These are phyloP conservation scores for Endothia cerciana DNA, from an alignment of 2,329 filamentous ascomycete genomes.

Conservation along the genomic window DNA sequence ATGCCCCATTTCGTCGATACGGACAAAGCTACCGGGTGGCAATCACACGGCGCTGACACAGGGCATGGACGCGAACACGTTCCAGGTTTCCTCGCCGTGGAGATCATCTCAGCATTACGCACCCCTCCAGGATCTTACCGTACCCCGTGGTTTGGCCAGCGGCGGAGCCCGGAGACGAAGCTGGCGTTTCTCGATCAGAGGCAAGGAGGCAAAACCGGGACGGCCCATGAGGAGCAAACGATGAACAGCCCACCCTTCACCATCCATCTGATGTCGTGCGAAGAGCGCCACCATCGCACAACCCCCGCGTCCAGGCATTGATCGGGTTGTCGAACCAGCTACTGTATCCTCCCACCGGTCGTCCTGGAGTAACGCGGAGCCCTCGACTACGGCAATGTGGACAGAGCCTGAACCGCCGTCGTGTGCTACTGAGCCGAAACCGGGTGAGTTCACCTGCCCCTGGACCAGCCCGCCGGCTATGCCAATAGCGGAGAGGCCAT, in stretches of 20 bases:
- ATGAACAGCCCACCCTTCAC: background rate
- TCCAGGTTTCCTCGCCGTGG: background rate
- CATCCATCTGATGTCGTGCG: background rate
- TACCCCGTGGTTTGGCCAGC: background rate
- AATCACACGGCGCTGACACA: constrained; percentile 8
- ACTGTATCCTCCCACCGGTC: too few relatives aligned
- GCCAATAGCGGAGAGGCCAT: background rate
- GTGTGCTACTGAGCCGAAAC: constrained; percentile 6
- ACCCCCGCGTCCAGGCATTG: background rate
- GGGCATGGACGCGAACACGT: background rate
- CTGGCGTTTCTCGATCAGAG: too few relatives aligned
- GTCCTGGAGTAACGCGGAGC: constrained; percentile 1
- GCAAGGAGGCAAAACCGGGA: too few relatives aligned
- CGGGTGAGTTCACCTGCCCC: background rate
- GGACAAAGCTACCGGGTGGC: background rate
- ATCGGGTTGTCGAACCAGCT: background rate
- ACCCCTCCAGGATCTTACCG: background rate
- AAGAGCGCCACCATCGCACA: background rate
- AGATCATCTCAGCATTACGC: constrained; percentile 5
- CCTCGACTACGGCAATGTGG: background rate
- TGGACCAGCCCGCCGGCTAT: background rate
- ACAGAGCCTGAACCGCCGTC: background rate
- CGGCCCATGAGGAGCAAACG: background rate
- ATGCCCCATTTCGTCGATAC: too few relatives aligned
- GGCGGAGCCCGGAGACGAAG: background rate